Base-by-base conservation (phyloP, 1,139 yeast genomes). In the Suhomyces wounanorum region DNA sequence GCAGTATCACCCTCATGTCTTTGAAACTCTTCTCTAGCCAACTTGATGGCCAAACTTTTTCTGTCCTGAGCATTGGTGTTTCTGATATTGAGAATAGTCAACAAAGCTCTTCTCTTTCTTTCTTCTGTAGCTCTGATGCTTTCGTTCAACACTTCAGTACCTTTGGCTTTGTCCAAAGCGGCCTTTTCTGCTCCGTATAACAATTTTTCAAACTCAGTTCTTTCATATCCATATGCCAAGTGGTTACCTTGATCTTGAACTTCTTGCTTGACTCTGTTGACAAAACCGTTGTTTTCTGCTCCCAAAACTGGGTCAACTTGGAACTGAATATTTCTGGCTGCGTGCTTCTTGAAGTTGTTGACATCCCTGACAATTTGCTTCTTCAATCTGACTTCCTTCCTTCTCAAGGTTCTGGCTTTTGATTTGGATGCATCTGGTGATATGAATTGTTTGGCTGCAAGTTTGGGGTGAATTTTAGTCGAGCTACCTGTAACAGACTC, bases 1-100 rank as follows among this genome's bases (percentile, higher is more conserved):
- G 96, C 97, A 0, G 97, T 89, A 66, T 94, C 98, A 47, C 96
- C 97, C 46, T 85, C 90, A 56, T 81, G 79, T 63, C 97, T 80
- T 59, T 83, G 84, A 67, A 94, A 91, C 69, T 91, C 97, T 58
- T 80, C 72, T 49, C 83, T 79, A 0, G 97, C 97, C 51, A 87
- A 68, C 47, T 70, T 69, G 8, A 83, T 73, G 21, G 92, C 89
- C 58, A 83, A 66, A 57, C 81, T 81, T 64, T 79, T 76, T 53
- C 77, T 76, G 57, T 88, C 92, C 28, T 70, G 67, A 44, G 79
- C 77, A 59, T 79, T 79, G 28, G 96, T 80, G 68, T 92, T 92
- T 67, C 79, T 85, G 70, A 89, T 79, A 60, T 83, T 82, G 54
- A 91, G 74, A 49, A 92, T 87, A 57, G 97, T 84, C 58, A 80